A percentile compares a stretch with the other conserved stretches of the same genome.
These are phyloP conservation scores for Fusarium camptoceras DNA, from an alignment of 2,329 filamentous ascomycete species.

Conservation along the genomic window DNA sequence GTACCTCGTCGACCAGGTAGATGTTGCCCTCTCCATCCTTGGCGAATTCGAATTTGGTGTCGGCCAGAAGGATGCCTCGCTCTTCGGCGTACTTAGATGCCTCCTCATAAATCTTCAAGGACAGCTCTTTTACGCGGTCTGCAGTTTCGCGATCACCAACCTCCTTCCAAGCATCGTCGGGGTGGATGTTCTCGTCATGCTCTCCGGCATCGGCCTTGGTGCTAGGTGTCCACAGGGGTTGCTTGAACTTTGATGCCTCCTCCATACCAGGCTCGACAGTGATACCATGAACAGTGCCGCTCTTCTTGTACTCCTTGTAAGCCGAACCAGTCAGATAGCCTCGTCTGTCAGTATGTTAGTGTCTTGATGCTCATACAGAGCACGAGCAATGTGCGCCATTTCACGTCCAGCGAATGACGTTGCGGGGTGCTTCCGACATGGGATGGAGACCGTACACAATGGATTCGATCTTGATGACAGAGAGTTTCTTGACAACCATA, in stretches of 20 bases:
- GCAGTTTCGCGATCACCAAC: constrained; percentile 48
- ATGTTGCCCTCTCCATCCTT: constrained; percentile 47
- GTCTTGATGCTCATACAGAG: neutral
- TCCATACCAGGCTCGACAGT: constrained; percentile 69
- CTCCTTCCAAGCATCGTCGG: constrained; percentile 66
- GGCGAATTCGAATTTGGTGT: constrained; percentile 47
- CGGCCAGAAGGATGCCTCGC: constrained; percentile 41
- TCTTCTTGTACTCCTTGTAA: constrained; percentile 76
- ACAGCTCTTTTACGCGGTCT: constrained; percentile 45
- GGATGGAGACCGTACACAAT: constrained; percentile 33
- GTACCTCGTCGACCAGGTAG: constrained; percentile 44
- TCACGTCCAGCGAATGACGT: neutral
- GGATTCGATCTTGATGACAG: constrained; percentile 74
- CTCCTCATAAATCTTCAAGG: constrained; percentile 45
- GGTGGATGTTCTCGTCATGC: constrained; percentile 88
- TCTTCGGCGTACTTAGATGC: constrained; percentile 43
- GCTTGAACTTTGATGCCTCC: constrained; percentile 72
- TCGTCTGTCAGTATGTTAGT: constrained; percentile 50
- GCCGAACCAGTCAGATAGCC: constrained; percentile 90
- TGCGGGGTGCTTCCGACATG: neutral
- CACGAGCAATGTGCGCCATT: neutral
- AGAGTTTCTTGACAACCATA: constrained; percentile 81
- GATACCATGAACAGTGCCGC: constrained; percentile 84
- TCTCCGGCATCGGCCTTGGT: constrained; percentile 85
- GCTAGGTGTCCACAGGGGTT: constrained; percentile 79